Evolutionary conservation across 2,329 filamentous ascomycete genomes (phyloP).

Genomic region (Pyrenochaeta sp.): DNA sequence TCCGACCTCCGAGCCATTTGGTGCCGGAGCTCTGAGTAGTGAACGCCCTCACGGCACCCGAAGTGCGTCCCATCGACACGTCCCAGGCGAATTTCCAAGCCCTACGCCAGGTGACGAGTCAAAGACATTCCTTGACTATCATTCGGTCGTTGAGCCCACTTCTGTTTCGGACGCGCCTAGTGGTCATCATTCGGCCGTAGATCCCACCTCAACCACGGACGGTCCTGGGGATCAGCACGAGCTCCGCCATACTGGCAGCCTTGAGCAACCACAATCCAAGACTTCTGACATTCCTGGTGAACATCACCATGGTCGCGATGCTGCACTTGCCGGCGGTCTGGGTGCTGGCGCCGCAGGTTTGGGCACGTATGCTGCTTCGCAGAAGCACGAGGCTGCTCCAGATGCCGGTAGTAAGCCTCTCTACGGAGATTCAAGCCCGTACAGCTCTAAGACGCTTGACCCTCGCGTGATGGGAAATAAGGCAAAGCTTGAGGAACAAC

Average conservation of each 20-base stretch:
- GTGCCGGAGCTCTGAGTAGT: not conserved
- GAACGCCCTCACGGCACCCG: slow-evolving; percentile 30
- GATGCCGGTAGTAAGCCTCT: slow-evolving; percentile 18
- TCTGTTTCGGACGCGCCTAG: slow-evolving; percentile 1
- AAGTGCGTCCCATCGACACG: slow-evolving; percentile 47
- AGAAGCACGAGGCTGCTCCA: slow-evolving; percentile 24
- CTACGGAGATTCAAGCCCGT: slow-evolving; percentile 32
- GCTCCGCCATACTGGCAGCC: slow-evolving; percentile 34
- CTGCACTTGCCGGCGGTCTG: slow-evolving; percentile 36
- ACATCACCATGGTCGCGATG: slow-evolving; percentile 37
- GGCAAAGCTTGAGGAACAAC: slow-evolving; percentile 25
- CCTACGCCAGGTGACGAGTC: slow-evolving; percentile 40
- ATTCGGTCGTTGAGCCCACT: slow-evolving; percentile 8
- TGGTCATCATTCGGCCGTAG: slow-evolving; percentile 7
- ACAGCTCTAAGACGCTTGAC: slow-evolving; percentile 37
- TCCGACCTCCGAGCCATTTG: slow-evolving; percentile 1
- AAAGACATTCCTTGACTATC: slow-evolving; percentile 32
- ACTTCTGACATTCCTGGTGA: slow-evolving; percentile 18
- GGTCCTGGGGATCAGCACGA: slow-evolving; percentile 18
- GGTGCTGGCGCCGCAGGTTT: slow-evolving; percentile 34
- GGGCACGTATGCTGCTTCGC: slow-evolving; percentile 22
- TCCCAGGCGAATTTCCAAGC: slow-evolving; percentile 46
- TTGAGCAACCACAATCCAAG: slow-evolving; percentile 27
- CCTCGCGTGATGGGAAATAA: slow-evolving; percentile 35
- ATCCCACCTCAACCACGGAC: slow-evolving; percentile 1